Evolutionary conservation across 2,329 filamentous ascomycete species (phyloP), one percentile per base, ranked within the genome.

Genomic region (Fusarium sp.): DNA sequence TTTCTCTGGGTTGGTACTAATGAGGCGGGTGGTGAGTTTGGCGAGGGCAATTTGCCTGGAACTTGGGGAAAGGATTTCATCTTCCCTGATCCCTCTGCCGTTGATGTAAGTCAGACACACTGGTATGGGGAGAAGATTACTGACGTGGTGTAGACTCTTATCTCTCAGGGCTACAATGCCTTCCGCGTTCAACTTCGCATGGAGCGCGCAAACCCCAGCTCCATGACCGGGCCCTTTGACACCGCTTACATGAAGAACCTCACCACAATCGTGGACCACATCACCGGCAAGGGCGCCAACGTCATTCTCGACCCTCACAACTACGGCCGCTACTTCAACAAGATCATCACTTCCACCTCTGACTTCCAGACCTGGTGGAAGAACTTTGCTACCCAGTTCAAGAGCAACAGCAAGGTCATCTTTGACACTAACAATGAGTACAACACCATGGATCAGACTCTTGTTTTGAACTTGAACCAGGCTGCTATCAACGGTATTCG

Each of bases 381-480:
- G 63, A 90, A 85, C 60, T 77, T 91, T 35, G 90, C 89, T 3
- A 80, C 79, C 5, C 80, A 84, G 61, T 91, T 90, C 80, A 84
- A 83, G 71, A 78, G 78, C 78, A 89, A 91, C 82, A 76, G 80
- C 51, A 84, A 84, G 32, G 88, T 91, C 75, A 85, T 91, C 78
- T 91, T 91, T 73, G 89, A 91, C 81, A 91, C 88, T 69, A 91
- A 91, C 86, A 92, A 92, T 80, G 90, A 92, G 83, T 91, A 90
- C 80, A 83, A 92, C 80, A 85, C 86, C 78, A 89, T 91, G 86
- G 87, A 90, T 77, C 88, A 91, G 79, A 80, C 79, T 3, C 86
- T 91, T 8, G 89, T 91, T 14, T 81, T 89, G 13, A 81, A 87
- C 74, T 86, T 92, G 51, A 92, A 91, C 84, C 90, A 92, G 79